Evolutionary conservation across 148 eudicot genomes (phyloP).

Genomic region (Selenicereus undatus): DNA sequence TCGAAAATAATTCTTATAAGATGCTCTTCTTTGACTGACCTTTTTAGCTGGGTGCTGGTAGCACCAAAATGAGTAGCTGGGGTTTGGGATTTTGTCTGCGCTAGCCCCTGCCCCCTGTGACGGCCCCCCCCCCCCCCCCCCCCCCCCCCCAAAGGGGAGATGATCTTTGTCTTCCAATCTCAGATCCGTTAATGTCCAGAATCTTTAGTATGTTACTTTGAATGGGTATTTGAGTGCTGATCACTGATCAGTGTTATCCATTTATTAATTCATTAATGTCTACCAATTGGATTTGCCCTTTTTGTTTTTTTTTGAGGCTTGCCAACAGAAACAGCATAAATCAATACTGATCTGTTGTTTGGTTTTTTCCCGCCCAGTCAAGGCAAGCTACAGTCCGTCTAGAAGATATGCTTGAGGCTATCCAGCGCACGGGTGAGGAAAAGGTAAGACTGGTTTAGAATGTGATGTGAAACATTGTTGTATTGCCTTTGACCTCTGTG

Average conservation of each 20-base stretch:
- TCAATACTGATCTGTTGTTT: conserved; percentile 4
- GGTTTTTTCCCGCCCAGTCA: conserved; percentile 42
- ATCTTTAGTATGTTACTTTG: neutral
- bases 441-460: conserved; percentile 16
- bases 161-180: neutral
- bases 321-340: neutral
- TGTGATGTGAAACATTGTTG: neutral
- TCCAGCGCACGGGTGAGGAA: conserved; percentile 54
- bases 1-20: neutral
- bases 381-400: conserved; percentile 79
- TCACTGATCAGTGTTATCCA: neutral
- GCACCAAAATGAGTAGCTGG: no score
- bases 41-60: neutral
- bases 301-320: neutral
- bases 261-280: neutral
- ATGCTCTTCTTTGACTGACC: neutral
- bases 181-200: neutral
- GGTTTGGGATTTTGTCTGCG: neutral
- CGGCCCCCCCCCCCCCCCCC: neutral
- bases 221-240: neutral
- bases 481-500: neutral
- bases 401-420: conserved; percentile 76
- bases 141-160: neutral
- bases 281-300: neutral
- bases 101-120: neutral